Evolutionary conservation across 2,329 filamentous ascomycete species (phyloP).

Genomic region (Cadophora luteo-olivacea): DNA sequence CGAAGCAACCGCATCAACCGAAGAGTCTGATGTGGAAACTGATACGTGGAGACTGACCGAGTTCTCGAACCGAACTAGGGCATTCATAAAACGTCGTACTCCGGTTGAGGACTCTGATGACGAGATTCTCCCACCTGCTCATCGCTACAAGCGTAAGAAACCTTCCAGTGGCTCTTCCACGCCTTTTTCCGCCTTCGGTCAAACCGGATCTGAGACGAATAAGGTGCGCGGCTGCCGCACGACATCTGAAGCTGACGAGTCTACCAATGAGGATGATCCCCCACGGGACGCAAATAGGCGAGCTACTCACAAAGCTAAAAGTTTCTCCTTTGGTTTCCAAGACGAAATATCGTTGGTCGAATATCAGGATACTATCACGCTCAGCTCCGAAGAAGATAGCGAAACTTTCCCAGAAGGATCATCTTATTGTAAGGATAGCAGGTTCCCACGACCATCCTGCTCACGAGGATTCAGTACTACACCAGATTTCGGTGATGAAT

Average conservation of each 20-base stretch:
- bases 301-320: not conserved
- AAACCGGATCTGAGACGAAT: not conserved
- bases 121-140: not conserved
- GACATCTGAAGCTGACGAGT: not conserved
- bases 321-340: not conserved
- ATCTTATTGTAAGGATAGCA: not conserved
- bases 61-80: not conserved
- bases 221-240: not conserved
- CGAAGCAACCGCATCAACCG: not conserved
- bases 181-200: too few relatives aligned
- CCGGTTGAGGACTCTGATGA: not conserved
- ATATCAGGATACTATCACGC: not conserved
- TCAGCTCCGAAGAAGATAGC: not conserved
- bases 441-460: not conserved
- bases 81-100: not conserved
- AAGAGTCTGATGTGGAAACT: not conserved
- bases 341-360: not conserved
- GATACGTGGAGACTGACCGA: too few relatives aligned
- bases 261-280: not conserved
- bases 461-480: not conserved
- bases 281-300: not conserved
- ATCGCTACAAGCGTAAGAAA: too few relatives aligned
- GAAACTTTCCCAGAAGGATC: not conserved
- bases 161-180: not conserved
- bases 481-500: constrained; percentile 1